These are phyloP conservation scores for Acanthochlamys bracteata DNA, from an alignment of 106 monocot species.

Conservation along the genomic window DNA sequence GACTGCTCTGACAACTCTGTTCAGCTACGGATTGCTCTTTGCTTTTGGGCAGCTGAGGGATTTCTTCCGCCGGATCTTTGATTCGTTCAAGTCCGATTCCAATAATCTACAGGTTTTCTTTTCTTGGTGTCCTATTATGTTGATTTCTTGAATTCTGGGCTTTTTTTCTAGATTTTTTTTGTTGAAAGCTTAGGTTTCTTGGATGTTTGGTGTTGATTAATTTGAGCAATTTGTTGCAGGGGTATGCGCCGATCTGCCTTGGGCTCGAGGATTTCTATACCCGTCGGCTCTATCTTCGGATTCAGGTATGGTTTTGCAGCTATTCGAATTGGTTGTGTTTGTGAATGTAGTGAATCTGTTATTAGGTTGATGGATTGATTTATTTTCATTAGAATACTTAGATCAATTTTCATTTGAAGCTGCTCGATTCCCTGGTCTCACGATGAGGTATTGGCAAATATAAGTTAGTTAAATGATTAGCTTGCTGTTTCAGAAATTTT, in stretches of 20 bases:
- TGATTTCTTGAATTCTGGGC: background rate
- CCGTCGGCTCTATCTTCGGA: conserved; percentile 73
- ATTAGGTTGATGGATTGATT: background rate
- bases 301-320: conserved; percentile 41
- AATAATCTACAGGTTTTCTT: conserved; percentile 37
- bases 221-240: conserved; percentile 21
- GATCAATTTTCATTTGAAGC: too few species aligned
- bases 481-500: too few species aligned
- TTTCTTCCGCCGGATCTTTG: conserved; percentile 66
- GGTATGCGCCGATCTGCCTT: conserved; percentile 83
- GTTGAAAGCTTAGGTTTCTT: background rate
- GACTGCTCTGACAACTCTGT: conserved; percentile 71
- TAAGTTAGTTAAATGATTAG: too few species aligned
- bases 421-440: too few species aligned
- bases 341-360: background rate
- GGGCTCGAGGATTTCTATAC: conserved; percentile 86
- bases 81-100: conserved; percentile 44
- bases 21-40: conserved; percentile 90
- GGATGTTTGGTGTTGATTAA: background rate
- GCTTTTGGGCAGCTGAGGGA: conserved; percentile 84
- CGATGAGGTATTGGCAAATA: too few species aligned
- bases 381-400: too few species aligned
- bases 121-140: background rate
- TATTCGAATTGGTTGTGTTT: background rate
- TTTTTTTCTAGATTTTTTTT: background rate